Percentiles rank a stretch among this genome's conserved stretches.
These are phyloP conservation scores for Rhizopogon sp. DNA, from an alignment of 768 basidiomycete genomes.

Conservation along the genomic window DNA sequence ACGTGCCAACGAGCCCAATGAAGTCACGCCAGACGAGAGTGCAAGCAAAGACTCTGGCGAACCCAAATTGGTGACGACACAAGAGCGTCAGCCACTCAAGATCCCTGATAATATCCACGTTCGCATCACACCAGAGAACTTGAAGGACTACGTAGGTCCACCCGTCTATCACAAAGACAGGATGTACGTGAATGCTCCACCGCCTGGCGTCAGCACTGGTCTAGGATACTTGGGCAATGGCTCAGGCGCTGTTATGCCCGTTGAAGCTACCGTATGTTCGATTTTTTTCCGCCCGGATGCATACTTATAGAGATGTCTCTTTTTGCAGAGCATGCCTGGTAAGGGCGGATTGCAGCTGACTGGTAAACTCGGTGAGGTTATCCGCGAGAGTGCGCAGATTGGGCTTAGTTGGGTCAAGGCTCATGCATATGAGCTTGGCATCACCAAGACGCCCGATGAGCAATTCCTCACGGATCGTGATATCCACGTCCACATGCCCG, in stretches of 20 bases:
- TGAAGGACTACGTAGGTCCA: conserved; percentile 97
- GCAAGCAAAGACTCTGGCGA: conserved; percentile 25
- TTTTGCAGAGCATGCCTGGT: conserved; percentile 86
- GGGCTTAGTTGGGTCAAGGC: conserved; percentile 90
- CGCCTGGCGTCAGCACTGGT: conserved; percentile 92
- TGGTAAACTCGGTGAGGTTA: conserved; percentile 97
- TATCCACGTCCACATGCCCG: conserved; percentile 96
- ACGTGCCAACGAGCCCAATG: conserved; percentile 30
- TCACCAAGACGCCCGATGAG: conserved; percentile 66
- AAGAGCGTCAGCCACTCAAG: conserved; percentile 70
- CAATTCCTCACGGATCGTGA: conserved; percentile 83
- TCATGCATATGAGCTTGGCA: conserved; percentile 85
- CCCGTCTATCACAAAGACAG: conserved; percentile 94
- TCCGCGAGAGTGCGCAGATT: conserved; percentile 94
- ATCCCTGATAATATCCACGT: conserved; percentile 80
- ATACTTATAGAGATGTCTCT: background rate
- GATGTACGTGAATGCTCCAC: conserved; percentile 76
- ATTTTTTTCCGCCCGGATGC: background rate
- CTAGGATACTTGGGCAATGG: conserved; percentile 96
- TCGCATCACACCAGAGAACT: conserved; percentile 75
- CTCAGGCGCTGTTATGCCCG: conserved; percentile 93
- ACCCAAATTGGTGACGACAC: conserved; percentile 64
- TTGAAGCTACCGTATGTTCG: conserved; percentile 80
- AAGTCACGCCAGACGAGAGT: conserved; percentile 9
- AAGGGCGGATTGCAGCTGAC: conserved; percentile 90